These are phyloP conservation scores for Uncinocarpus reesii DNA, from an alignment of 2,329 filamentous ascomycete species.

Conservation along the genomic window DNA sequence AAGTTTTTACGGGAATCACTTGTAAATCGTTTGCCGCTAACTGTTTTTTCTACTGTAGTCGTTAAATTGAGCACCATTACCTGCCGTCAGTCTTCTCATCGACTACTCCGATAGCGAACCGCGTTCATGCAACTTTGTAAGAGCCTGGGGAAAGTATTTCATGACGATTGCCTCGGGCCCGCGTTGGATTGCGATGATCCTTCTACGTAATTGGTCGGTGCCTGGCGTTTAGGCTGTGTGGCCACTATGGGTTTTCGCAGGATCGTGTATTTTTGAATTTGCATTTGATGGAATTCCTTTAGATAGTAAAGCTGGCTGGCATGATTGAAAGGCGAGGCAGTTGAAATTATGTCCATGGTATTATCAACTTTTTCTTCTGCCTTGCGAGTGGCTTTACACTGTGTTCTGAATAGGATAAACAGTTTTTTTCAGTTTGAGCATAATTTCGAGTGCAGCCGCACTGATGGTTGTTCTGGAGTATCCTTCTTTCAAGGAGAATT, in stretches of 20 bases:
- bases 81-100: not conserved
- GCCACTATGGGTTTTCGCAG: not conserved
- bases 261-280: not conserved
- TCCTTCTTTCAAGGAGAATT: too few relatives aligned
- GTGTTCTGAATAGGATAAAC: not conserved
- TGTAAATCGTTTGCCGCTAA: not conserved
- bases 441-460: too few relatives aligned
- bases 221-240: constrained; percentile 10
- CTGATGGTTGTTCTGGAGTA: too few relatives aligned
- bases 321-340: not conserved
- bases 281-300: not conserved
- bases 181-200: not conserved
- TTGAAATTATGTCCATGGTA: not conserved
- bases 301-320: not conserved
- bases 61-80: not conserved
- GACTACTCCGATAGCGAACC: not conserved
- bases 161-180: not conserved
- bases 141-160: not conserved
- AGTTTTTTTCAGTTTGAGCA: too few relatives aligned
- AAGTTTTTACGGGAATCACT: constrained; percentile 22
- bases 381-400: not conserved
- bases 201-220: constrained; percentile 1
- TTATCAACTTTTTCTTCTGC: not conserved
- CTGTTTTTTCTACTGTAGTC: not conserved
- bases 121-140: not conserved